phyloP scores from a whole-genome alignment of 805 yeast species.

The Zygotorulaspora chibaensis region DNA sequence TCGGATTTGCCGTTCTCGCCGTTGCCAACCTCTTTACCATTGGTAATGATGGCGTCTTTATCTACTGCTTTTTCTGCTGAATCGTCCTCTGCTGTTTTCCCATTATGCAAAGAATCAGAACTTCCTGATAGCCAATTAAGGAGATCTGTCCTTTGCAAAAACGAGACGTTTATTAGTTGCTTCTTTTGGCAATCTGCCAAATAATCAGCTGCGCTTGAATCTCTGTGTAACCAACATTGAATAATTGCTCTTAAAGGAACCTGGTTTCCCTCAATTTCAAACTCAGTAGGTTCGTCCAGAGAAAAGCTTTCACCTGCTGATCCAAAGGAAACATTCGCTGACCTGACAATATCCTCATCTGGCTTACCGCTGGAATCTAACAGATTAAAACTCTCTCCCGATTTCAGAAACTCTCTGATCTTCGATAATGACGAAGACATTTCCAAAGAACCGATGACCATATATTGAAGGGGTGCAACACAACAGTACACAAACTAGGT shows the following conservation, averaged over 20 bases:
- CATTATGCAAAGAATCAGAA: conserved; percentile 53
- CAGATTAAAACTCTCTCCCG: conserved; percentile 17
- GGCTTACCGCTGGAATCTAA: conserved; percentile 18
- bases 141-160: conserved; percentile 80
- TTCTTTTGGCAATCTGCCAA: conserved; percentile 63
- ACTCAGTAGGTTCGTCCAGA: conserved; percentile 50
- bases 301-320: conserved; percentile 24
- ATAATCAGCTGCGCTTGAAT: conserved; percentile 76
- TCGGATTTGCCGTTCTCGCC: conserved; percentile 1
- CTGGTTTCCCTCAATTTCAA: conserved; percentile 46
- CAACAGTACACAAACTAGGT: too few species aligned
- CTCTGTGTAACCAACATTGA: conserved; percentile 75
- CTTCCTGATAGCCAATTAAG: conserved; percentile 76
- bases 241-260: conserved; percentile 56
- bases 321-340: conserved; percentile 32
- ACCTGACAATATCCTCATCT: conserved; percentile 38
- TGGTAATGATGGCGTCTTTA: conserved; percentile 36
- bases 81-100: conserved; percentile 27
- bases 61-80: conserved; percentile 3
- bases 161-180: conserved; percentile 66
- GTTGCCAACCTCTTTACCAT: conserved; percentile 7
- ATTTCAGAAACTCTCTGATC: conserved; percentile 22
- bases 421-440: conserved; percentile 9
- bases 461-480: not conserved
- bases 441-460: not conserved